A percentile compares a stretch with the other conserved stretches of the same genome.
These are phyloP conservation scores for Fraxinus anomala DNA, from an alignment of 257 asterid genomes.

Conservation along the genomic window DNA sequence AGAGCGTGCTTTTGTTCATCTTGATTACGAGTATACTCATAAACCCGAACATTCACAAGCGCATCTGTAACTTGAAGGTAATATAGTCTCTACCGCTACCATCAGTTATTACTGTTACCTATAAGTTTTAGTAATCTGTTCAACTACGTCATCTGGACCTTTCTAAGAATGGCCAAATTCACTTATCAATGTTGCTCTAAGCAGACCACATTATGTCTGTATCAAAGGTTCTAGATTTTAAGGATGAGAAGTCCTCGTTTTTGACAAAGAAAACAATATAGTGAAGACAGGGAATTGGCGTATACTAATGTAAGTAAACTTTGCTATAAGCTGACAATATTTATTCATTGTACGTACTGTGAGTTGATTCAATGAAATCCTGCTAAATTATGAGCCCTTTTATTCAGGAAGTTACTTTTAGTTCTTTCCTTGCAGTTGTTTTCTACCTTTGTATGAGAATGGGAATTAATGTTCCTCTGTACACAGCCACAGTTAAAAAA, in stretches of 20 bases:
- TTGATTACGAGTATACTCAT: slow-evolving; percentile 38
- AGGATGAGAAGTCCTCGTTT: neutral
- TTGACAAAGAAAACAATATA: neutral
- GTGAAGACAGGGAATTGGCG: neutral
- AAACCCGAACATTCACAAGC: slow-evolving; percentile 43
- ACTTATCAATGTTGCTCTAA: neutral
- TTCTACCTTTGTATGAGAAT: neutral
- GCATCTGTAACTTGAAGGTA: slow-evolving; percentile 22
- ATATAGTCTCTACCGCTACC: neutral
- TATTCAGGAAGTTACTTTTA: neutral
- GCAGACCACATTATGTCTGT: neutral
- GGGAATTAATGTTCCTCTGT: neutral
- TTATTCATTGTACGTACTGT: neutral
- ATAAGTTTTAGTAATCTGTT: neutral
- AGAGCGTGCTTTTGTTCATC: slow-evolving; percentile 43
- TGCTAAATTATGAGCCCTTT: neutral
- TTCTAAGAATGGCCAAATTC: neutral
- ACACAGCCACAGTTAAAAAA: neutral
- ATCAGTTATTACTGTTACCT: neutral
- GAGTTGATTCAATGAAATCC: neutral
- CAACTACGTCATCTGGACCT: neutral
- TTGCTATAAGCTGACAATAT: neutral
- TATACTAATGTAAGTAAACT: neutral
- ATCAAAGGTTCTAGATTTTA: neutral
- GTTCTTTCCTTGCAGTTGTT: neutral